Conservation (phyloP, 73 alveolate genomes). For the Strombidium stylifer region DNA sequence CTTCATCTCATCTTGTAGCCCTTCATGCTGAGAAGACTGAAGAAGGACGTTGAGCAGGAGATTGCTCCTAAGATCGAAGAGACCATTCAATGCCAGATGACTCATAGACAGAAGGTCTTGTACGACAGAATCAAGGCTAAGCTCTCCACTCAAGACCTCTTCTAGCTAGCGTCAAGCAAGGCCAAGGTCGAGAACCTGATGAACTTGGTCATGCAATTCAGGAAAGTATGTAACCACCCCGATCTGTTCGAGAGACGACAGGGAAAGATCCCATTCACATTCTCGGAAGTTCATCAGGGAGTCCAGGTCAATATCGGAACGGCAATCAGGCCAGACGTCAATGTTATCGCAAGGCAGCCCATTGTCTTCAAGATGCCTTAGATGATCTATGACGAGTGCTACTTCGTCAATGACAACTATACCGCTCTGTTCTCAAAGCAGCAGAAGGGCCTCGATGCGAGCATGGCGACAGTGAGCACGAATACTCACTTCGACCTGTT, state of each 20-base stretch:
- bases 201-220: slow-evolving; percentile 96
- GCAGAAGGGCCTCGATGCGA: slow-evolving; percentile 10
- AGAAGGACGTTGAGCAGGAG: slow-evolving; percentile 97
- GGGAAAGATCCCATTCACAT: slow-evolving; percentile 87
- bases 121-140: slow-evolving; percentile 91
- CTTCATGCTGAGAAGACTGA: slow-evolving; percentile 95
- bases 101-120: slow-evolving; percentile 88
- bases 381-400: slow-evolving; percentile 78
- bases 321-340: slow-evolving; percentile 35
- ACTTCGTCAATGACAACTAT: not conserved
- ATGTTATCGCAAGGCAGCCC: slow-evolving; percentile 58
- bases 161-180: slow-evolving; percentile 85
- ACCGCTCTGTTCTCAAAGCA: slow-evolving; percentile 9
- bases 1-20: slow-evolving; percentile 97
- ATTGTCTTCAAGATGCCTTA: slow-evolving; percentile 79
- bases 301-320: slow-evolving; percentile 35
- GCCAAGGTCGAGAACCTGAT: slow-evolving; percentile 92
- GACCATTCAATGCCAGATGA: slow-evolving; percentile 91
- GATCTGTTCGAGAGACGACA: slow-evolving; percentile 96
- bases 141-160: slow-evolving; percentile 90
- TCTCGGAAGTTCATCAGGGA: slow-evolving; percentile 55
- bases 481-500: slow-evolving; percentile 30
- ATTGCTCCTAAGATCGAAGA: slow-evolving; percentile 93
- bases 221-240: slow-evolving; percentile 98
- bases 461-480: slow-evolving; percentile 1